phyloP scores from a whole-genome alignment of 352 stramenopile genomes.

The Phytophthora capsici region DNA sequence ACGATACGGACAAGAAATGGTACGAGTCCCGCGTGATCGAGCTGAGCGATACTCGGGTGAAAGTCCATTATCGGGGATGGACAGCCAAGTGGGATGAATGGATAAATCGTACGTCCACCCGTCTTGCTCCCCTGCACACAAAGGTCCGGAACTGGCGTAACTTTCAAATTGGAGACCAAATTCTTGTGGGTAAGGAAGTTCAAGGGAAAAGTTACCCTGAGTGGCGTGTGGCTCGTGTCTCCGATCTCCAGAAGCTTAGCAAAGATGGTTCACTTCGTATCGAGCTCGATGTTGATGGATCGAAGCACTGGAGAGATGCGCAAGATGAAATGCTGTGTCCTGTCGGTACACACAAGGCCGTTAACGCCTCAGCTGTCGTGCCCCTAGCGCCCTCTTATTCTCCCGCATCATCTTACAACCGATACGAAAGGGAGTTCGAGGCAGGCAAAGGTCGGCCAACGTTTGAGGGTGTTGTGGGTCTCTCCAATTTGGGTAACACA shows the following conservation, averaged over 20 bases:
- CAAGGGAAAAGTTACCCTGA: conserved; percentile 54
- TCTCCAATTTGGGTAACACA: conserved; percentile 83
- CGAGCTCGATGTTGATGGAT: conserved; percentile 52
- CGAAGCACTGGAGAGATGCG: conserved; percentile 56
- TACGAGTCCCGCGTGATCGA: conserved; percentile 74
- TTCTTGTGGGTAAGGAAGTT: conserved; percentile 56
- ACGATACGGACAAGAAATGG: conserved; percentile 85
- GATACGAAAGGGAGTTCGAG: conserved; percentile 55
- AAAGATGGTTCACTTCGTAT: conserved; percentile 40
- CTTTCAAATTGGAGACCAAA: conserved; percentile 59
- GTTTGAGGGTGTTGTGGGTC: conserved; percentile 71
- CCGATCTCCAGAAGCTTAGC: conserved; percentile 33
- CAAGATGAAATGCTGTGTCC: conserved; percentile 73
- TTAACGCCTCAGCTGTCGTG: conserved; percentile 40
- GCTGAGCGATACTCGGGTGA: conserved; percentile 54
- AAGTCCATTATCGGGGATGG: conserved; percentile 98
- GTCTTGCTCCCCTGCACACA: conserved; percentile 93
- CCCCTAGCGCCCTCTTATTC: conserved; percentile 22
- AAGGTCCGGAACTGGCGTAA: conserved; percentile 74
- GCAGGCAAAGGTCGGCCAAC: conserved; percentile 58
- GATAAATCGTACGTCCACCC: conserved; percentile 87
- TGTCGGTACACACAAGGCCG: conserved; percentile 61
- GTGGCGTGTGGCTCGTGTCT: conserved; percentile 63
- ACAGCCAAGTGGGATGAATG: conserved; percentile 97
- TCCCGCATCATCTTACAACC: conserved; percentile 32